phyloP scores from a whole-genome alignment of 2,329 filamentous ascomycete species.

The Sphaerulina musiva region DNA sequence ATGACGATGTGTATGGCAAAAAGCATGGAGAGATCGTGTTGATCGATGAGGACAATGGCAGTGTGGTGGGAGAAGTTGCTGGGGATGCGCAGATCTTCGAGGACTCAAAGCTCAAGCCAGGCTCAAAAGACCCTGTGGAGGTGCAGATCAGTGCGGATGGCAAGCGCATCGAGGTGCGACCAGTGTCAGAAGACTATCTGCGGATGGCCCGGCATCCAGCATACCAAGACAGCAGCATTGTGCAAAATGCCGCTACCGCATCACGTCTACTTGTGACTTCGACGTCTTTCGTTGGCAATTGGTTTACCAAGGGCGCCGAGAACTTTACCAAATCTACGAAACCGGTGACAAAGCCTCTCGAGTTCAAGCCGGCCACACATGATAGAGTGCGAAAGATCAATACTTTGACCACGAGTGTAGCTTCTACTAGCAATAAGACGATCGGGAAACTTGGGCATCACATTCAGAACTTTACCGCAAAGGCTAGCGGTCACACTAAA shows the following conservation, averaged over 20 bases:
- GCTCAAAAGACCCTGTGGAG: constrained; percentile 87
- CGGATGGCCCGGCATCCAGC: constrained; percentile 76
- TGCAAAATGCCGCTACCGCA: constrained; percentile 78
- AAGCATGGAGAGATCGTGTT: constrained; percentile 72
- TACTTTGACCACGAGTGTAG: constrained; percentile 72
- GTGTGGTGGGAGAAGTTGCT: constrained; percentile 84
- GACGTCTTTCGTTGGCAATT: constrained; percentile 70
- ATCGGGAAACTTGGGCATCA: constrained; percentile 76
- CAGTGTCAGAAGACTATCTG: constrained; percentile 64
- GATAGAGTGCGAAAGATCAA: constrained; percentile 82
- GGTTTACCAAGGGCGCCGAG: constrained; percentile 70
- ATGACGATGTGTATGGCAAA: constrained; percentile 38
- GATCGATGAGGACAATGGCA: constrained; percentile 91
- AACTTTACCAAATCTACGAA: constrained; percentile 73
- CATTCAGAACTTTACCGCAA: constrained; percentile 84
- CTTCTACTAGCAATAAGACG: constrained; percentile 74
- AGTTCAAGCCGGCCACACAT: constrained; percentile 80
- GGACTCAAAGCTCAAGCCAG: constrained; percentile 65
- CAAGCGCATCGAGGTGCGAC: constrained; percentile 61
- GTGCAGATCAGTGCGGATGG: constrained; percentile 66
- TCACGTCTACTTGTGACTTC: constrained; percentile 89
- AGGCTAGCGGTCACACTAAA: constrained; percentile 58
- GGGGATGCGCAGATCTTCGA: constrained; percentile 77
- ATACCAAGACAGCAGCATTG: constrained; percentile 81
- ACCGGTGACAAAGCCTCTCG: constrained; percentile 72